Base-by-base conservation (phyloP, 2,329 filamentous ascomycete genomes). In the Aspergillus texensis region DNA sequence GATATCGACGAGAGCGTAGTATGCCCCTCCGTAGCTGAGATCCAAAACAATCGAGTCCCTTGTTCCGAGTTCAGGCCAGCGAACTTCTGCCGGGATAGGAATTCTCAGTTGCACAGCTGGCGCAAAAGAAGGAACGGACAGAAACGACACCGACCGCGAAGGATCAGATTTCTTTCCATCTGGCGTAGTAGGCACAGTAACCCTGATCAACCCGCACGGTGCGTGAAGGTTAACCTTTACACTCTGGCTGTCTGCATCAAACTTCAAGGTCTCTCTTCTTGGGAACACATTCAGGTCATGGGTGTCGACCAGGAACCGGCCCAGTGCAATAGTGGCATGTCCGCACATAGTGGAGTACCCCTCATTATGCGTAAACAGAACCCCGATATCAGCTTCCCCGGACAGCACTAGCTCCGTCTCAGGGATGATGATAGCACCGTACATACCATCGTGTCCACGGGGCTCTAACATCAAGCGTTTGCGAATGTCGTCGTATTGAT, bases 341-440 rank as follows among this genome's bases (percentile, higher is more conserved):
- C 83, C 83, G 63, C 83, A 84, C 76, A 84, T 84, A 6, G 81
- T 84, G 9, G 80, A 82, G 57, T 80, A 84, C 0, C 81, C 82
- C 4, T 81, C 79, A 36, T 82, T 83, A 36, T 81, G 80, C 64
- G 76, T 76, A 70, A 84, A 84, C 3, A 85, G 66, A 1, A 82
- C 80, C 5, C 82, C 83, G 30, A 84, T 80, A 65, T 84, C 74
- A 0, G 83, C 83, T n/a, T 78, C 66, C 2, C 78, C 77, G 1
- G 67, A 63, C 8, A 56, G 48, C n/a, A 77, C 75, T 0, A 80
- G 72, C 68, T 82, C 82, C 5, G 82, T 83, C 24, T 78, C 73
- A 0, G 70, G 76, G 1, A 71, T 67, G 50, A 85, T 72, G 30
- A 85, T 76, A 6, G 82, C 82, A 3, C 83, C 83, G 63, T 85